A percentile compares a stretch with the other conserved stretches of the same genome.
Evolutionary conservation across 768 basidiomycete genomes (phyloP).

Genomic region (Tricholoma bakamatsutake): DNA sequence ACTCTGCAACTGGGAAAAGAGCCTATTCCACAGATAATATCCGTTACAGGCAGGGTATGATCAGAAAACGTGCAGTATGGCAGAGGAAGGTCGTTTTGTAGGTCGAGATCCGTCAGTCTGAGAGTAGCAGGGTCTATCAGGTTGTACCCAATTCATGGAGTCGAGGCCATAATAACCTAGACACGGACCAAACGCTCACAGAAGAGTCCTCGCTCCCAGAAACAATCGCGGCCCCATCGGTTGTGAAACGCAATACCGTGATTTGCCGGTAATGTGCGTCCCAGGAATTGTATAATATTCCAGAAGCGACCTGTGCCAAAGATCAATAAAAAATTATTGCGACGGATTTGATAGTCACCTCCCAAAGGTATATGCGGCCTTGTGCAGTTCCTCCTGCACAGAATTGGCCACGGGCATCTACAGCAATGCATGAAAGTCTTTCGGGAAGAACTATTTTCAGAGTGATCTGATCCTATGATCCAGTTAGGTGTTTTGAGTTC

Average conservation of each 20-base stretch:
- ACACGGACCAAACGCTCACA: constrained; percentile 83
- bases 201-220: constrained; percentile 91
- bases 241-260: constrained; percentile 76
- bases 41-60: constrained; percentile 87
- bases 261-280: constrained; percentile 95
- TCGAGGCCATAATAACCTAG: constrained; percentile 52
- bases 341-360: constrained; percentile 50
- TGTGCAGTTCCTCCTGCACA: constrained; percentile 86
- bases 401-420: constrained; percentile 67
- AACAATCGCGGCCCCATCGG: constrained; percentile 72
- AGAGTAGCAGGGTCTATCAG: constrained; percentile 3
- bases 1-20: constrained; percentile 70
- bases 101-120: constrained; percentile 71
- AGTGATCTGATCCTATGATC: constrained; percentile 77
- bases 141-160: background rate
- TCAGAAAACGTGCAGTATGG: constrained; percentile 81
- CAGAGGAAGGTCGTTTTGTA: constrained; percentile 68
- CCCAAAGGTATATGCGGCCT: constrained; percentile 94
- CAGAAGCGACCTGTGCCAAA: constrained; percentile 72
- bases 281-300: constrained; percentile 87
- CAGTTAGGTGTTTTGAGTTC: constrained; percentile 5
- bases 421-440: constrained; percentile 73
- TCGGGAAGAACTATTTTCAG: constrained; percentile 87
- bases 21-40: constrained; percentile 76
- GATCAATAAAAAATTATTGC: constrained; percentile 2